Percentiles rank a stretch among this genome's conserved stretches.
Conservation (phyloP, 306 rosid species). For the Vigna mungo region DNA sequence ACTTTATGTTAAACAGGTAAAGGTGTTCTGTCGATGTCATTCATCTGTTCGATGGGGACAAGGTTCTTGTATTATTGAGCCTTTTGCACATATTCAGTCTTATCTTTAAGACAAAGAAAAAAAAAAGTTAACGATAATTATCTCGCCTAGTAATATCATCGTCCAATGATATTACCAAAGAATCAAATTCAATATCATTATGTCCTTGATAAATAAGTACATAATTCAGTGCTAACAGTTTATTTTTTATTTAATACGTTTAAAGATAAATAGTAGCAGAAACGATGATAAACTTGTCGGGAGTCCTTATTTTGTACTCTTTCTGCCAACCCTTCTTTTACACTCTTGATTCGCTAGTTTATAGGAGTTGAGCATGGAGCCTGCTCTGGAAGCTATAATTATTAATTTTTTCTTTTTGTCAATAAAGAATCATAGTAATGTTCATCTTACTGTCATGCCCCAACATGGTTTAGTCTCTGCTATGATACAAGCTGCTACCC, state of each 20-base stretch:
- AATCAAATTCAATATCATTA: neutral
- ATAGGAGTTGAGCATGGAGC: no score
- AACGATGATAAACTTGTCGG: neutral
- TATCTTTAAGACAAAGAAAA: slow-evolving; percentile 7
- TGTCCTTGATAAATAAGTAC: neutral
- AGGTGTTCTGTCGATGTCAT: neutral
- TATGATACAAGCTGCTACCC: no score
- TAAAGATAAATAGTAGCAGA: neutral
- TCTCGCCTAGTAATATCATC: neutral
- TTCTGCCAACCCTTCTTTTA: no score
- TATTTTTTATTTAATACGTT: neutral
- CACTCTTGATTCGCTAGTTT: no score
- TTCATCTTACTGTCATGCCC: no score
- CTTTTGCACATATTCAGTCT: neutral
- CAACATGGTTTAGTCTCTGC: no score
- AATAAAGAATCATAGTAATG: no score
- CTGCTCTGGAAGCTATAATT: no score
- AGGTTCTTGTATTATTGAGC: slow-evolving; percentile 23
- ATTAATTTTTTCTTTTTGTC: no score
- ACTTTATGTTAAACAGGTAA: neutral
- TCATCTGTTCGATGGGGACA: neutral
- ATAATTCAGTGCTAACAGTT: neutral
- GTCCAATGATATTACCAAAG: neutral
- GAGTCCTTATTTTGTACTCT: no score
- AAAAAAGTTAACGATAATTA: neutral